Evolutionary conservation across 441 rosid genomes (phyloP).

Genomic region (Pelargonium australe): DNA sequence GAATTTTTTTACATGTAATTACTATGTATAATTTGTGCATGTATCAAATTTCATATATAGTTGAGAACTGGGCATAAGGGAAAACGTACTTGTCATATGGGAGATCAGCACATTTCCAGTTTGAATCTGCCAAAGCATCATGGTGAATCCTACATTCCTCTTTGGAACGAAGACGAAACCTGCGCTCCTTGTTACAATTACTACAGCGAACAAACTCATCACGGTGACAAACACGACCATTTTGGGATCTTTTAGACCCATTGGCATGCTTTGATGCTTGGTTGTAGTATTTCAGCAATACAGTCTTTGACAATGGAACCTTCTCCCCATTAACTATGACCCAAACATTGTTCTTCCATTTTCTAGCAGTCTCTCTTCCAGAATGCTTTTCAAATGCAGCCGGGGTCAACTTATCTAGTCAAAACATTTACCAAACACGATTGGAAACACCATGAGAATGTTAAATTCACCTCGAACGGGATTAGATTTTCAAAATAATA

Average conservation of each 20-base stretch:
- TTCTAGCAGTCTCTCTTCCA: slow-evolving; percentile 97
- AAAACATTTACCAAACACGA: slow-evolving; percentile 26
- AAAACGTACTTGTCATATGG: slow-evolving; percentile 78
- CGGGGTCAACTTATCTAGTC: slow-evolving; percentile 79
- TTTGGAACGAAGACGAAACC: slow-evolving; percentile 80
- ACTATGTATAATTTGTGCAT: too few species aligned
- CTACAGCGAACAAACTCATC: slow-evolving; percentile 90
- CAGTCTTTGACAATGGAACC: slow-evolving; percentile 87
- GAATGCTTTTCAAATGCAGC: slow-evolving; percentile 99
- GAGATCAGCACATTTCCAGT: slow-evolving; percentile 89
- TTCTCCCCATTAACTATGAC: slow-evolving; percentile 84
- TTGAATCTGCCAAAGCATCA: slow-evolving; percentile 74
- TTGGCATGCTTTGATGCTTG: slow-evolving; percentile 55
- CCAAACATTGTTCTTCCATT: slow-evolving; percentile 99
- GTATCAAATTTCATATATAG: neutral
- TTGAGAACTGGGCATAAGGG: neutral
- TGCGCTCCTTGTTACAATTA: slow-evolving; percentile 73
- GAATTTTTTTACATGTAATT: too few species aligned
- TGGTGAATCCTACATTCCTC: slow-evolving; percentile 96
- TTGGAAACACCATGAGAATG: slow-evolving; percentile 18
- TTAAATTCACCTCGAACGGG: neutral
- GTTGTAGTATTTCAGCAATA: slow-evolving; percentile 79
- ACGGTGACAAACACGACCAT: slow-evolving; percentile 61
- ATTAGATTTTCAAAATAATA: neutral
- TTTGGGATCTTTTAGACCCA: slow-evolving; percentile 67